These are phyloP conservation scores for Apocynum venetum DNA, from an alignment of 257 asterid species.

Conservation along the genomic window DNA sequence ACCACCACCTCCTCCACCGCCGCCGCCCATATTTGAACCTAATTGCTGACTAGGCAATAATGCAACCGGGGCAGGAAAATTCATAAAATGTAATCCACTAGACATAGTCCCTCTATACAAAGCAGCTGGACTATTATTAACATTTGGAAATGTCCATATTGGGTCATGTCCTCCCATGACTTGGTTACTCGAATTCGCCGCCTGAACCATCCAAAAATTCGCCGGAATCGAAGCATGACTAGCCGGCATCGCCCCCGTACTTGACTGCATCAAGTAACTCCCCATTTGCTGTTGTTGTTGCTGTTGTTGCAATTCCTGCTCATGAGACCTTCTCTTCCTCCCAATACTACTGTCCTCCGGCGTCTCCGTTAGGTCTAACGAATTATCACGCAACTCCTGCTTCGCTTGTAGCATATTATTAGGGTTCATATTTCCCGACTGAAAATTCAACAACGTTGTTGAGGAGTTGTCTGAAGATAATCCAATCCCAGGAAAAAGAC, in stretches of 20 bases:
- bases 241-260: conserved; percentile 64
- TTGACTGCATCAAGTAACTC: conserved; percentile 65
- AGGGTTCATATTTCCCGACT: conserved; percentile 46
- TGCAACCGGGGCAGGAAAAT: conserved; percentile 74
- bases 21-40: conserved; percentile 22
- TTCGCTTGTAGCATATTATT: conserved; percentile 50
- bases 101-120: conserved; percentile 75
- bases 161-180: conserved; percentile 66
- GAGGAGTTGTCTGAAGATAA: conserved; percentile 53
- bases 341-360: conserved; percentile 43
- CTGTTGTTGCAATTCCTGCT: conserved; percentile 44
- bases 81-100: conserved; percentile 86
- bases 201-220: conserved; percentile 79
- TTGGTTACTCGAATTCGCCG: conserved; percentile 67
- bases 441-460: conserved; percentile 59
- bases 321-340: conserved; percentile 65
- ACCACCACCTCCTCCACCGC: conserved; percentile 22
- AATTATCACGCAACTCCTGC: conserved; percentile 51
- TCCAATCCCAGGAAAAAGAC: conserved; percentile 58
- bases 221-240: conserved; percentile 77
- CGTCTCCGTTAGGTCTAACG: conserved; percentile 40
- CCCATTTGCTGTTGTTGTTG: conserved; percentile 64
- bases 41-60: conserved; percentile 64
- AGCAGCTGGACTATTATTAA: conserved; percentile 52
- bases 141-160: conserved; percentile 73